Evolutionary conservation across 1,284 basidiomycete species (phyloP).

Genomic region (Rhizoctonia solani): DNA sequence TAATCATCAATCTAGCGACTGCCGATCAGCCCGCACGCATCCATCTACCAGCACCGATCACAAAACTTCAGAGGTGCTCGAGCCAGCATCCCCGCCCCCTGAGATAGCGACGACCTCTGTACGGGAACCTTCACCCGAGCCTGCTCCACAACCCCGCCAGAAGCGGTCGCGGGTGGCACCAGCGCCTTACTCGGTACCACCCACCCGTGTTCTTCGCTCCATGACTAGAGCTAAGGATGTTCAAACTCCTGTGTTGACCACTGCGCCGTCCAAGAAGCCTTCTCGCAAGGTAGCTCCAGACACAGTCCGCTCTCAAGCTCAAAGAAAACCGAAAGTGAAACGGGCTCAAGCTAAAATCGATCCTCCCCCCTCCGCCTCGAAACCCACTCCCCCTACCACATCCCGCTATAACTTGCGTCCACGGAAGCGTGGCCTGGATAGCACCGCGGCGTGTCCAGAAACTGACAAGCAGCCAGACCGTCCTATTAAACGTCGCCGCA

Average conservation of each 20-base stretch:
- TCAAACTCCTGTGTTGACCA: neutral
- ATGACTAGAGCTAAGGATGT: neutral
- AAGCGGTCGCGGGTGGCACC: too few species aligned
- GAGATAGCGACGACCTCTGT: too few species aligned
- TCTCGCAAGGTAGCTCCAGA: neutral
- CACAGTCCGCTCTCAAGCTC: neutral
- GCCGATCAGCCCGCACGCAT: too few species aligned
- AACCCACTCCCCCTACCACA: neutral
- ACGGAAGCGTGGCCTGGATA: neutral
- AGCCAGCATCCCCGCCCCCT: neutral
- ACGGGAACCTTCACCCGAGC: too few species aligned
- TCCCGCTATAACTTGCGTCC: neutral
- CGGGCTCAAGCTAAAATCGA: too few species aligned
- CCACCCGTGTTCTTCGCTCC: constrained; percentile 1
- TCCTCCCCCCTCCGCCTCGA: neutral
- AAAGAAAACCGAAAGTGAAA: too few species aligned
- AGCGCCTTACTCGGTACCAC: neutral
- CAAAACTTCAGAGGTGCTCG: too few species aligned
- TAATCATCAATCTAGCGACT: too few species aligned
- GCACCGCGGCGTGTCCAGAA: neutral
- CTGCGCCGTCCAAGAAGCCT: neutral
- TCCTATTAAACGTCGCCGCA: constrained; percentile 5
- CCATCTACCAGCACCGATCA: too few species aligned
- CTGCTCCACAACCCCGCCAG: neutral
- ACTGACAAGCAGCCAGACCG: neutral